Evolutionary conservation across 768 basidiomycete genomes (phyloP), one percentile per base, ranked within the genome.

Genomic region (Lepiota venenata): DNA sequence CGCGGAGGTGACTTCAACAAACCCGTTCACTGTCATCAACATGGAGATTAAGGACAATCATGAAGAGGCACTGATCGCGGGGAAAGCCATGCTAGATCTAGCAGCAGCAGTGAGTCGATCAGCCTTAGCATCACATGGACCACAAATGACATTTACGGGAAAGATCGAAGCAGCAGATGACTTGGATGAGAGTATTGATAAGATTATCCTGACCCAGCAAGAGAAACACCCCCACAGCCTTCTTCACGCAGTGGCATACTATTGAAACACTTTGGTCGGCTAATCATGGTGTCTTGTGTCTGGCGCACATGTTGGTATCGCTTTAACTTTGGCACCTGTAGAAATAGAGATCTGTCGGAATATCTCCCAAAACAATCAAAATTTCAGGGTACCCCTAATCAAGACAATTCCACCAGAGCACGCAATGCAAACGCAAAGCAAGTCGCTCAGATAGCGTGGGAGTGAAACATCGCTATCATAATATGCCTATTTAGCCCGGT

Each of bases 31-130:
- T 69, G 69, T 99, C 40, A 91, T 99, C 64, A 99, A 99, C 70
- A 83, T 98, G 57, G 97, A 99, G 66, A 98, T 98, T 71, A 97
- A 91, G 74, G 97, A 99, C 71, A 98, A 97, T 65, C 95, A 98
- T 62, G 97, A 98, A 77, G 97, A 99, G 70, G 97, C 97, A 0
- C 76, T 89, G 44, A 93, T 98, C 59, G 97, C 97, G 21, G 96
- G 97, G 15, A 91, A 87, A 68, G 94, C 96, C 2, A 94, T 98
- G 66, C 75, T 98, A 25, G 95, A 96, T 63, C 75, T 99, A 18
- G 93, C 93, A 7, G 76, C 83, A 45, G 88, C 94, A 51, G 96
- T 97, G 64, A 73, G 92, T 78, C 15, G 27, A 15, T 42, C 51
- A 39, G 46, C 10, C 40, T 32, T 11, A 16, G 36, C 41, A 20